phyloP scores from a whole-genome alignment of 306 rosid genomes.

The Cucurbita ficifolia region DNA sequence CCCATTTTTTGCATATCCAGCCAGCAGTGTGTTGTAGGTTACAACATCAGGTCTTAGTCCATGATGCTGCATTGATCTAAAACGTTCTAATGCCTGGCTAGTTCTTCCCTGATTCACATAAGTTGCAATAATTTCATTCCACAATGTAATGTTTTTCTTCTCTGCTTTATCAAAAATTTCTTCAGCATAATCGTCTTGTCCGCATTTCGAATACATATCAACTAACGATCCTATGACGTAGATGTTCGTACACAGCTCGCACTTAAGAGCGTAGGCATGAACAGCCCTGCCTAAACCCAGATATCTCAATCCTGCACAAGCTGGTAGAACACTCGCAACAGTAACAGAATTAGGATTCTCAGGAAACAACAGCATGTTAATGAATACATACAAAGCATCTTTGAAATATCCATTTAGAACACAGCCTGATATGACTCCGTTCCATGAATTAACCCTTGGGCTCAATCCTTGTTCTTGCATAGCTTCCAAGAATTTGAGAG shows the following conservation, averaged over 20 bases:
- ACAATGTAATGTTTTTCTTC: conserved; percentile 20
- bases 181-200: conserved; percentile 15
- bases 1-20: conserved; percentile 29
- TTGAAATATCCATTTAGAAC: conserved; percentile 23
- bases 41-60: conserved; percentile 28
- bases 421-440: conserved; percentile 35
- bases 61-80: conserved; percentile 17
- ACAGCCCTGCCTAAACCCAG: conserved; percentile 23
- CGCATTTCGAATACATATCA: conserved; percentile 29
- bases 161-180: conserved; percentile 11
- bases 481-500: conserved; percentile 20
- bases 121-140: conserved; percentile 33
- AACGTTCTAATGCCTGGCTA: conserved; percentile 18
- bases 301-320: conserved; percentile 30
- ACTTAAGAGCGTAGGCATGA: conserved; percentile 25
- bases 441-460: conserved; percentile 33
- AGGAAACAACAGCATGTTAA: conserved; percentile 17
- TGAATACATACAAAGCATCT: conserved; percentile 27
- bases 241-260: conserved; percentile 17
- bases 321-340: conserved; percentile 27
- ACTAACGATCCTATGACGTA: conserved; percentile 30
- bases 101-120: conserved; percentile 15
- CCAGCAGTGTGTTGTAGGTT: conserved; percentile 27
- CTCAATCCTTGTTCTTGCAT: conserved; percentile 27
- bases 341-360: conserved; percentile 25